Base-by-base conservation (phyloP, 768 basidiomycete genomes). In the Mycena rebaudengoi region DNA sequence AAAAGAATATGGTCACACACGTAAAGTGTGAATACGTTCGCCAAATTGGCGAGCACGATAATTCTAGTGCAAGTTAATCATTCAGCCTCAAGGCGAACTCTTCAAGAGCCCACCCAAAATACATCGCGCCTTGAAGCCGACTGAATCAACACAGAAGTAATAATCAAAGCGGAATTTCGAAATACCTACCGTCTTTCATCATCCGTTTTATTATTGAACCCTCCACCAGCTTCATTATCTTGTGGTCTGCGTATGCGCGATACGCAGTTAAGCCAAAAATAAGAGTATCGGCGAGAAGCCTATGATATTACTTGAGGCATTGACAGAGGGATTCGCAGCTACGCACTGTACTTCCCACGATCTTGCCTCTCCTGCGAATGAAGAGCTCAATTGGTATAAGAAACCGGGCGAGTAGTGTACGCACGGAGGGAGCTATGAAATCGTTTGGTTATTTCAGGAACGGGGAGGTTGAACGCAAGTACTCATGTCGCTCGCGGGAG, bases 291-390 rank as follows among this genome's bases (percentile, higher is more conserved):
- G 45, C 8, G 7, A 37, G 1, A 26, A 64, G 28, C 30, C 66
- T 67, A 29, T 0, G 18, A 3, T 13, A 21, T 54, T 23, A 13
- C 1, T 35, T 10, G 12, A 23, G 2, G 16, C 16, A 37, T 13
- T 37, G 2, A 37, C 2, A n/a, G 13, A 11, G n/a, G 23, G 26
- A 13, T 11, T 5, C 0, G 2, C 10, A n/a, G 12, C 37, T 29
- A 39, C 57, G 35, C 14, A 67, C 66, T 67, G 66, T 14, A 49
- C 57, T 20, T 55, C 53, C 66, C 66, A 67, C 8, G 37, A 48
- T 1, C 41, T 54, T 0, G 58, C 66, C 7, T 39, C 29, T 2
- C 48, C 56, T 55, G 23, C 0, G 26, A 41, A 16, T 21, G 29
- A 3, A 32, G 18, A n/a, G 20, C 7, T 53, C n/a, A 1, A n/a